Evolutionary conservation across 1,284 basidiomycete genomes (phyloP).

Genomic region (Polyporus tsugae): DNA sequence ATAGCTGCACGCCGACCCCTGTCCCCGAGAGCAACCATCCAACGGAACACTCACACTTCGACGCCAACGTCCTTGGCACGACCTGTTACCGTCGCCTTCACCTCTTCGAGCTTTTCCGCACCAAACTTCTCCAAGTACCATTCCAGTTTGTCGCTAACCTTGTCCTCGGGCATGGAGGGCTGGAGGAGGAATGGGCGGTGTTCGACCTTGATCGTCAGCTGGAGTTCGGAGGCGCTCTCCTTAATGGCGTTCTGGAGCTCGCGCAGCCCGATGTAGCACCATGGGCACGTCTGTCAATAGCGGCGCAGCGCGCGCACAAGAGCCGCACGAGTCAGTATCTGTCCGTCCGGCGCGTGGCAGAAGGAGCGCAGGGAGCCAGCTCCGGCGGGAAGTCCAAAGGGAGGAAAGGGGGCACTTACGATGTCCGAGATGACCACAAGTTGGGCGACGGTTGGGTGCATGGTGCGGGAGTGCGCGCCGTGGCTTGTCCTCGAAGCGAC

Average conservation of each 20-base stretch:
- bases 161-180: slow-evolving; percentile 53
- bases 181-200: slow-evolving; percentile 80
- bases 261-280: slow-evolving; percentile 79
- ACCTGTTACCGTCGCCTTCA: slow-evolving; percentile 54
- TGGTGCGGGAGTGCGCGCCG: slow-evolving; percentile 19
- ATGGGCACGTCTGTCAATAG: slow-evolving; percentile 65
- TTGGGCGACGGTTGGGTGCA: slow-evolving; percentile 56
- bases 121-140: slow-evolving; percentile 66
- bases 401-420: slow-evolving; percentile 50
- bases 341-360: slow-evolving; percentile 14
- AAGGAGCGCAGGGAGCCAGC: not conserved
- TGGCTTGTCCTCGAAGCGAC: slow-evolving; percentile 3
- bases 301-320: slow-evolving; percentile 2
- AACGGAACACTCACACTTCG: slow-evolving; percentile 61
- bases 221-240: slow-evolving; percentile 47
- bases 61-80: slow-evolving; percentile 70
- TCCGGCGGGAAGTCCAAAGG: slow-evolving; percentile 9
- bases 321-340: slow-evolving; percentile 8
- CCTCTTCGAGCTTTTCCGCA: slow-evolving; percentile 58
- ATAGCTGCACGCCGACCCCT: not conserved
- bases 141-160: slow-evolving; percentile 55
- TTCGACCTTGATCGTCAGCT: slow-evolving; percentile 73
- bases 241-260: slow-evolving; percentile 75
- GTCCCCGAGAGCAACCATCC: not conserved
- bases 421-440: slow-evolving; percentile 78